phyloP scores from a whole-genome alignment of 2,329 filamentous ascomycete species.

The Zasmidium citrigriseum region DNA sequence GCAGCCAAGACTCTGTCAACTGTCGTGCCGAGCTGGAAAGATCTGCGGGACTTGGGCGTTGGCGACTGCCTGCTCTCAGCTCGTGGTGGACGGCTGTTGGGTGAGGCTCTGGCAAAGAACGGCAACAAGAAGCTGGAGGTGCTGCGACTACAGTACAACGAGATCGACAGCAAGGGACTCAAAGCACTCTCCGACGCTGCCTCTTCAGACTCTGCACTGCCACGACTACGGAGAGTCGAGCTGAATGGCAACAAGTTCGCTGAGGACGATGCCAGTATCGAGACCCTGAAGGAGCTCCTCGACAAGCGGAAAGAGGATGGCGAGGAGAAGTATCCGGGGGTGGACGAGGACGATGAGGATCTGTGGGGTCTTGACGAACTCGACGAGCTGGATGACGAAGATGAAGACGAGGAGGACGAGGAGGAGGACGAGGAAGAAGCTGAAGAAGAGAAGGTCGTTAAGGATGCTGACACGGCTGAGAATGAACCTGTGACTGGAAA shows the following conservation, averaged over 20 bases:
- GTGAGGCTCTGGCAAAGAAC: conserved; percentile 70
- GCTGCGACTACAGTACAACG: conserved; percentile 88
- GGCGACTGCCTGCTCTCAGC: conserved; percentile 83
- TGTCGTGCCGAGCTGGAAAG: conserved; percentile 72
- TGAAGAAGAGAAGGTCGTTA: conserved; percentile 68
- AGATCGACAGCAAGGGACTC: conserved; percentile 77
- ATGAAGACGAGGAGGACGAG: conserved; percentile 61
- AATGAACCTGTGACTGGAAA: conserved; percentile 70
- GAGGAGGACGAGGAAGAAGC: conserved; percentile 58
- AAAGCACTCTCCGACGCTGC: conserved; percentile 70
- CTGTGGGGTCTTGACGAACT: conserved; percentile 84
- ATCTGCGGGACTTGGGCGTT: conserved; percentile 79
- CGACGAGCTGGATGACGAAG: conserved; percentile 77
- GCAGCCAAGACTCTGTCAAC: conserved; percentile 78
- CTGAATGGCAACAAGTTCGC: conserved; percentile 94
- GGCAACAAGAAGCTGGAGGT: conserved; percentile 78
- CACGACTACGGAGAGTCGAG: conserved; percentile 80
- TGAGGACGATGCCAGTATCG: conserved; percentile 76
- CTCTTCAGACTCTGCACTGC: conserved; percentile 60
- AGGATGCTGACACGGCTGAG: conserved; percentile 71
- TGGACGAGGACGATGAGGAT: conserved; percentile 72
- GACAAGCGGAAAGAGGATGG: conserved; percentile 50
- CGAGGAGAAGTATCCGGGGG: conserved; percentile 52
- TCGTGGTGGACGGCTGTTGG: conserved; percentile 74
- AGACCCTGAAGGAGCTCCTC: conserved; percentile 64